A percentile compares a stretch with the other conserved stretches of the same genome.
Evolutionary conservation across 2,329 filamentous ascomycete genomes (phyloP).

Genomic region (Paecilomyces sp.): DNA sequence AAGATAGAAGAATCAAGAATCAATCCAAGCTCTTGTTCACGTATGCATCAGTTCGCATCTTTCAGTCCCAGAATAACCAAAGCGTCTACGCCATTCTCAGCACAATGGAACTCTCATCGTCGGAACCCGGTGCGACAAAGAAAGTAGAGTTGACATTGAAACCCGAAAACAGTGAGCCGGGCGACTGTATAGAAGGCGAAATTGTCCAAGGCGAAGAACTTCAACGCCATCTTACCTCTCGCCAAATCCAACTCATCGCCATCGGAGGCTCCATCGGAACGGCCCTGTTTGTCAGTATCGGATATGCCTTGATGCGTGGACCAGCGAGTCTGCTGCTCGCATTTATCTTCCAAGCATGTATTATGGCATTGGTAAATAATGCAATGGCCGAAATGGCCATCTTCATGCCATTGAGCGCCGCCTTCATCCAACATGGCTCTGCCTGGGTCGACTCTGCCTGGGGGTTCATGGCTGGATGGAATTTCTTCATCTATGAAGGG

Average conservation of each 20-base stretch:
- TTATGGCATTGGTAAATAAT: background rate
- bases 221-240: background rate
- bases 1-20: background rate
- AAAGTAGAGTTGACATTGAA: background rate
- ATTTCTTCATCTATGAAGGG: conserved; percentile 41
- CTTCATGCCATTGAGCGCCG: conserved; percentile 34
- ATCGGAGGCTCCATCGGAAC: background rate
- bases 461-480: conserved; percentile 40
- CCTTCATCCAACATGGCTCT: conserved; percentile 34
- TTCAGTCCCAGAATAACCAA: background rate
- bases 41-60: background rate
- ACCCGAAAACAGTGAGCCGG: background rate
- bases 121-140: background rate
- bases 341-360: background rate
- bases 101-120: background rate
- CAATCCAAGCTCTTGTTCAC: background rate
- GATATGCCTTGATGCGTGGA: background rate
- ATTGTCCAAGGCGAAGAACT: background rate
- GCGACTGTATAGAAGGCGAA: background rate
- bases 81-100: background rate
- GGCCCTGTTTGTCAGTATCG: background rate
- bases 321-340: background rate
- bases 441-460: conserved; percentile 41
- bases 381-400: conserved; percentile 37
- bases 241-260: background rate